A percentile compares a stretch with the other conserved stretches of the same genome.
These are phyloP conservation scores for Gautieria morchelliformis DNA, from an alignment of 768 basidiomycete genomes.

Conservation along the genomic window DNA sequence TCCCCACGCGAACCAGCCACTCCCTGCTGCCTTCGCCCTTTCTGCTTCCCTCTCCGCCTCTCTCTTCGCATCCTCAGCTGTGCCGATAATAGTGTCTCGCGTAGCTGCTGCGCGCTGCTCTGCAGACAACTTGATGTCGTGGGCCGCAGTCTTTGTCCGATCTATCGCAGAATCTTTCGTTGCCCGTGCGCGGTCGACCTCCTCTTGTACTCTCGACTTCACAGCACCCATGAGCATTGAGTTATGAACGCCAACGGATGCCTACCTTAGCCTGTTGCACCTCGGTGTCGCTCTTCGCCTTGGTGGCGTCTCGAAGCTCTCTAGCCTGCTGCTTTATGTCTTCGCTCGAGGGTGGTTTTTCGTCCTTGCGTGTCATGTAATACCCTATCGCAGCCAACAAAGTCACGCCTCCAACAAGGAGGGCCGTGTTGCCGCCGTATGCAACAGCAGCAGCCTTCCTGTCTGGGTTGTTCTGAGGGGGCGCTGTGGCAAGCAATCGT, in stretches of 20 bases:
- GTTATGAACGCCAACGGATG: background rate
- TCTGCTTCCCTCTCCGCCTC: slow-evolving; percentile 5
- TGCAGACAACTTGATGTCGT: slow-evolving; percentile 1
- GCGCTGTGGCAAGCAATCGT: background rate
- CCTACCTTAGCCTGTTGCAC: slow-evolving; percentile 2
- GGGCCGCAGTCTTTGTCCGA: background rate
- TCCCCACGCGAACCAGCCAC: slow-evolving; percentile 6
- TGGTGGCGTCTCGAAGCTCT: slow-evolving; percentile 1
- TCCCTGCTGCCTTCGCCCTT: slow-evolving; percentile 1
- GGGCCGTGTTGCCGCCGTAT: background rate
- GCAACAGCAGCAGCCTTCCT: background rate
- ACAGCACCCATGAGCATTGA: background rate
- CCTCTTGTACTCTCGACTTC: background rate
- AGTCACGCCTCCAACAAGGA: slow-evolving; percentile 7
- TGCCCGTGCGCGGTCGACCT: background rate
- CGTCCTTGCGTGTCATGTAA: slow-evolving; percentile 1
- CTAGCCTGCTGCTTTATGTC: background rate
- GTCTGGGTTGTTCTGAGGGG: background rate
- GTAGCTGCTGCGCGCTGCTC: slow-evolving; percentile 1
- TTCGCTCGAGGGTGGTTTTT: background rate
- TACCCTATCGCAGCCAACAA: slow-evolving; percentile 1
- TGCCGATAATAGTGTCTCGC: background rate
- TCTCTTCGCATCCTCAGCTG: background rate
- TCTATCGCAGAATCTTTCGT: background rate
- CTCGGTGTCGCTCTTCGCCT: background rate